Base-by-base conservation (phyloP, 345 rosid species). In the Eucalyptus sp. region DNA sequence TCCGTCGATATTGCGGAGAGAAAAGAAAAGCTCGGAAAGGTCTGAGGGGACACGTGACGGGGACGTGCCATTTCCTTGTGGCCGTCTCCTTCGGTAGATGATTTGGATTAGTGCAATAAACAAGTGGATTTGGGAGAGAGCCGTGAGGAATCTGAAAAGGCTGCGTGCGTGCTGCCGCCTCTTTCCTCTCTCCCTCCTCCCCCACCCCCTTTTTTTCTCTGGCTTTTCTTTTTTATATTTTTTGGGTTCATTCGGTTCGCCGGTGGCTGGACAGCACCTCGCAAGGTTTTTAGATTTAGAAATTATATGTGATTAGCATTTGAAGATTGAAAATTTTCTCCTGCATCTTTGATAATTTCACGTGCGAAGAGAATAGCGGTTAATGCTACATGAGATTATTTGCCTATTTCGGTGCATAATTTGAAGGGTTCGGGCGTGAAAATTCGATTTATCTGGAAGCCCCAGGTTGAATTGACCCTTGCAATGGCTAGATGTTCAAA, bases 81-180 rank as follows among this genome's bases (percentile, higher is more conserved):
- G 83, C 48, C 83, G 27, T 76, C 48, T 41, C 25, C 83, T 71
- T 71, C 6, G 27, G 18, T 10, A 52, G 7, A 71, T 64, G 37
- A 37, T 71, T 71, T 37, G 29, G 83, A 41, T 76, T 41, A 37
- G 48, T 2, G 48, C 48, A 41, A 5, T 76, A 76, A 41, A 76
- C 48, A 20, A 43, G 24, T 20, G 15, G 83, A 6, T 41, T 10
- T 80, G 8, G 49, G 29, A 56, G 62, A 93, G 93, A 92, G 93
- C 88, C 94, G 93, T 93, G 90, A 83, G 89, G 94, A 93, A 92
- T 92, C 92, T 54, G 91, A 68, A 90, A 89, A 56, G 92, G 89
- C 93, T 87, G 92, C 91, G 92, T 84, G 85, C 83, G 50, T 87
- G 46, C 58, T 37, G 46, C 86, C 18, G 43, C 71, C 43, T 50